Conservation (phyloP, 208 protist genomes). For the Trypanosoma caninum region DNA sequence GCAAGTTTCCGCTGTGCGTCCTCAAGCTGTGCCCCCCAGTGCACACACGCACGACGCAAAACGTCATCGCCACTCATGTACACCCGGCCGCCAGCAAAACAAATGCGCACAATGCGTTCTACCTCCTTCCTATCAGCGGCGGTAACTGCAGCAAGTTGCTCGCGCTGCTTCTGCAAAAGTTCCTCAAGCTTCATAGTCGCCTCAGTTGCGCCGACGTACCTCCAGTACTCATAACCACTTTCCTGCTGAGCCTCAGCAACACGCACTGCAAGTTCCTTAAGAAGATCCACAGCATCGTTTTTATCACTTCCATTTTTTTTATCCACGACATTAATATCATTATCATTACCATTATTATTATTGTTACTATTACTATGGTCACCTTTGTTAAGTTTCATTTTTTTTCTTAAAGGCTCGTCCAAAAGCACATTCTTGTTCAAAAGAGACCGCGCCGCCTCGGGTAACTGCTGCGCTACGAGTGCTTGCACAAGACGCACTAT, state of each 20-base stretch:
- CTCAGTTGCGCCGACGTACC: conserved; percentile 13
- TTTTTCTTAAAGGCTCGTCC: not conserved
- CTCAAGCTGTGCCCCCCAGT: conserved; percentile 19
- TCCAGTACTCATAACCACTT: conserved; percentile 14
- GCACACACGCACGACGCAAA: conserved; percentile 14
- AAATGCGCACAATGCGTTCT: conserved; percentile 17
- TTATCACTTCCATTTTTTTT: conserved; percentile 5
- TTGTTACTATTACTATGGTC: not conserved
- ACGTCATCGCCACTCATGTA: conserved; percentile 1
- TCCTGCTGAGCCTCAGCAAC: not conserved
- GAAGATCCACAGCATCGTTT: conserved; percentile 1
- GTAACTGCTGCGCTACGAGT: conserved; percentile 19
- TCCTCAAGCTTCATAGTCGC: conserved; percentile 20
- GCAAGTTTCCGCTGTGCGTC: conserved; percentile 15
- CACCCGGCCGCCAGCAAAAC: conserved; percentile 1
- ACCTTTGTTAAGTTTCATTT: not conserved
- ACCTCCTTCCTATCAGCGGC: not conserved
- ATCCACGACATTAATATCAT: not conserved
- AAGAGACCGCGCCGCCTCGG: conserved; percentile 3
- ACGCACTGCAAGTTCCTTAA: conserved; percentile 1
- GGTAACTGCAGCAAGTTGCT: conserved; percentile 3
- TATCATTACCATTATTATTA: not conserved
- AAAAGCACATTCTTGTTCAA: not conserved
- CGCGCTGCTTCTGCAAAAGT: conserved; percentile 14
- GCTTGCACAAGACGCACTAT: conserved; percentile 7